A percentile compares a stretch with the other conserved stretches of the same genome.
phyloP scores from a whole-genome alignment of 257 asterid genomes.

The Fraxinus anomala region DNA sequence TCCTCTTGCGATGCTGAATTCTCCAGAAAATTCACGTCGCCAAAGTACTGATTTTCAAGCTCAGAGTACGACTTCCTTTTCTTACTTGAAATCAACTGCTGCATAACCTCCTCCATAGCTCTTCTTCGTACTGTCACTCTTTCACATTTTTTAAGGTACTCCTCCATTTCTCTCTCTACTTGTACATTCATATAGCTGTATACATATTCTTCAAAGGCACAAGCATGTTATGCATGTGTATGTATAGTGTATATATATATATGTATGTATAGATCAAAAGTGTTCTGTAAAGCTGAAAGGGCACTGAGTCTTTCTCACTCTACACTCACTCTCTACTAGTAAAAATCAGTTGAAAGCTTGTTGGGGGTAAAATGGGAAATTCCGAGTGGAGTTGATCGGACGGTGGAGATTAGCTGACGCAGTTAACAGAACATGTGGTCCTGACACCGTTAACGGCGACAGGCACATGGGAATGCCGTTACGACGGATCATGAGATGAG shows the following conservation, averaged over 20 bases:
- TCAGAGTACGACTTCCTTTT: slow-evolving; percentile 49
- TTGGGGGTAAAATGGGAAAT: slow-evolving; percentile 47
- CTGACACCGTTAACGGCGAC: slow-evolving; percentile 91
- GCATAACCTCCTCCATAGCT: slow-evolving; percentile 43
- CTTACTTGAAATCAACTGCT: slow-evolving; percentile 46
- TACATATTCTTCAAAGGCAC: slow-evolving; percentile 6
- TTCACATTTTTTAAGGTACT: slow-evolving; percentile 43
- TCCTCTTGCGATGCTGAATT: slow-evolving; percentile 47
- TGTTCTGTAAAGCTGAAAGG: slow-evolving; percentile 31
- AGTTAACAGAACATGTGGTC: slow-evolving; percentile 92
- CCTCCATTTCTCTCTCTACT: slow-evolving; percentile 34
- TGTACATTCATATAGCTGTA: slow-evolving; percentile 1
- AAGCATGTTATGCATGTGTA: neutral
- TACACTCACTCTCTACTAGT: neutral
- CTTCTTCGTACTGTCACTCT: slow-evolving; percentile 25
- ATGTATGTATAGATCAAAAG: neutral
- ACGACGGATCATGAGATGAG: slow-evolving; percentile 45
- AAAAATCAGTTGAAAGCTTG: slow-evolving; percentile 13
- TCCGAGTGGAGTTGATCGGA: slow-evolving; percentile 47
- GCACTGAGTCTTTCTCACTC: slow-evolving; percentile 35
- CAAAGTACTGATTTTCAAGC: slow-evolving; percentile 28
- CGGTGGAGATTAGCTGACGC: slow-evolving; percentile 64
- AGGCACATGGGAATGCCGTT: slow-evolving; percentile 94
- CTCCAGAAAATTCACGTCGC: slow-evolving; percentile 32
- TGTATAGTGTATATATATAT: neutral